Evolutionary conservation across 805 yeast species (phyloP).

Genomic region (Cyberlindnera mississippiensis): DNA sequence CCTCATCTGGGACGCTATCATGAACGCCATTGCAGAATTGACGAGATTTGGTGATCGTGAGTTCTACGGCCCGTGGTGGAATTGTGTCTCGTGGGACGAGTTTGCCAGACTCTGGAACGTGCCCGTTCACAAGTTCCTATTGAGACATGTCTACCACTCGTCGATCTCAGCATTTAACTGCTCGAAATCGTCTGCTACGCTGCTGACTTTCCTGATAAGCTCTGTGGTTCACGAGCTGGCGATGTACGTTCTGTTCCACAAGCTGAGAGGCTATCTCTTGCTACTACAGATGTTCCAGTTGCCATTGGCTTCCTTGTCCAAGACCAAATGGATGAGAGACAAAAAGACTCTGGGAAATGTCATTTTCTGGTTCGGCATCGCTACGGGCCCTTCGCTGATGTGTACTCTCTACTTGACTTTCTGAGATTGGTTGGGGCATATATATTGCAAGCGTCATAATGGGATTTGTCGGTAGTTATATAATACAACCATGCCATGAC

Average conservation of each 20-base stretch:
- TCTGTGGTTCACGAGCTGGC: conserved; percentile 85
- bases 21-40: conserved; percentile 86
- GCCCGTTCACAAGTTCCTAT: conserved; percentile 85
- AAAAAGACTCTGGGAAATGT: conserved; percentile 67
- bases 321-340: conserved; percentile 52
- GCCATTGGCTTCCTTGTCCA: conserved; percentile 67
- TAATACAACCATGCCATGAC: no score
- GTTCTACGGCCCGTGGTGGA: conserved; percentile 98
- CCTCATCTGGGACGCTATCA: conserved; percentile 92
- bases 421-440: no score
- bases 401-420: conserved; percentile 80
- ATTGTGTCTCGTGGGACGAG: conserved; percentile 88
- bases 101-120: conserved; percentile 92
- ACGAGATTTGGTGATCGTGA: conserved; percentile 85
- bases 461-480: no score
- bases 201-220: conserved; percentile 75
- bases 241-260: conserved; percentile 83
- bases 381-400: conserved; percentile 84
- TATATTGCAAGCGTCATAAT: no score
- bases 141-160: conserved; percentile 92
- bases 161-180: conserved; percentile 73
- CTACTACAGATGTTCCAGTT: conserved; percentile 83
- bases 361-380: conserved; percentile 88
- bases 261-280: conserved; percentile 75
- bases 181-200: conserved; percentile 63